Base-by-base conservation (phyloP, 305 asterid species). In the Fraxinus sp. region DNA sequence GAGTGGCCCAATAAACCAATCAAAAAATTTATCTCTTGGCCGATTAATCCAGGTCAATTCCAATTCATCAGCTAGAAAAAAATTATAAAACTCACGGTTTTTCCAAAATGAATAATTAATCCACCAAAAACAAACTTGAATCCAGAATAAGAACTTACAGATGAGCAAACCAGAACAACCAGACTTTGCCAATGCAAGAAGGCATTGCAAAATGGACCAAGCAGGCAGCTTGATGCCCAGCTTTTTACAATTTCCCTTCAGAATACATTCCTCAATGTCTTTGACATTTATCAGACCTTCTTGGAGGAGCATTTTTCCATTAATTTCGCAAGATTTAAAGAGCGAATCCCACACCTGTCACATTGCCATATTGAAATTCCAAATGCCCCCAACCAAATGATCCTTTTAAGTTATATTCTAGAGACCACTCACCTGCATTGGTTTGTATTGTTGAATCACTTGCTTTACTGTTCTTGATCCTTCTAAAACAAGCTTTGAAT, bases 271-370 rank as follows among this genome's bases (percentile, higher is more conserved):
- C 80, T 91, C 94, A 57, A 95, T 86, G 85, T 95, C 98, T 84
- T 91, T 84, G 32, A 86, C 88, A 66, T 89, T 92, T 84, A 93
- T 89, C 83, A 93, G 71, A 28, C 97, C 97, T 84, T 93, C 97
- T 8, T 43, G 92, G 3, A 93, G 90, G 79, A 95, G 95, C 10
- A 80, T 73, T 87, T 90, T 91, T 3, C 98, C 96, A 33, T 93
- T 90, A 33, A 84, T 83, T 86, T 93, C 98, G 11, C 97, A 92
- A 5, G 98, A 91, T 81, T 88, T 91, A 86, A 93, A 95, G 83
- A 95, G 94, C 94, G 97, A 92, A 86, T 91, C 96, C 98, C 98
- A 95, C 3, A 93, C 94, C 98, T 92, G 79, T 28, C 68, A 43
- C 81, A 57, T n/a, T 52, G 36, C 72, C 57, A 37, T n/a, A 64